A percentile compares a stretch with the other conserved stretches of the same genome.
These are phyloP conservation scores for Suillus placidus DNA, from an alignment of 768 basidiomycete genomes.

Conservation along the genomic window DNA sequence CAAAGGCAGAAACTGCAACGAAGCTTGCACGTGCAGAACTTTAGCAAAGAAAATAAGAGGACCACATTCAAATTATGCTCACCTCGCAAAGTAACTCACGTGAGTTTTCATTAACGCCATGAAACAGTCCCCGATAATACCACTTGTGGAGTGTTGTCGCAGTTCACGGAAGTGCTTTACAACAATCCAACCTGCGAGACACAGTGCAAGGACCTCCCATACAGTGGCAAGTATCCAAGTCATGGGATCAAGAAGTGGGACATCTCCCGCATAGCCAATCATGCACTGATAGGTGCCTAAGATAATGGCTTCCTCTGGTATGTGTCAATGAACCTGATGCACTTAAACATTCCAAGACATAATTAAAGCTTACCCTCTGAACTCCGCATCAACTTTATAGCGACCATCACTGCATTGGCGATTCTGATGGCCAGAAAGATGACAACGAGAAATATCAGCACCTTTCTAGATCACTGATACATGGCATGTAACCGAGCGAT, in stretches of 20 bases:
- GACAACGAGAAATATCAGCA: neutral
- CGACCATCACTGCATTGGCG: neutral
- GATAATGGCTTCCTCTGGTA: neutral
- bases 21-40: neutral
- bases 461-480: neutral
- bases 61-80: neutral
- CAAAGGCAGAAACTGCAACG: neutral
- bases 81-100: neutral
- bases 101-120: neutral
- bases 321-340: neutral
- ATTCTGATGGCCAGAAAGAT: neutral
- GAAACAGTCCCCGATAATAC: neutral
- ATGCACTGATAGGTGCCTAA: neutral
- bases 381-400: neutral
- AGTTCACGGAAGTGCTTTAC: neutral
- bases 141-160: neutral
- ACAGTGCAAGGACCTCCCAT: neutral
- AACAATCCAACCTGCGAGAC: neutral
- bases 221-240: neutral
- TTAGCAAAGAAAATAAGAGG: neutral
- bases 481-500: neutral
- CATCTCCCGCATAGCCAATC: neutral
- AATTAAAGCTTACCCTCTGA: neutral
- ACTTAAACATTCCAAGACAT: neutral
- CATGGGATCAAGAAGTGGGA: neutral